Evolutionary conservation across 345 rosid species (phyloP).

Genomic region (Hypericum androsaemum): DNA sequence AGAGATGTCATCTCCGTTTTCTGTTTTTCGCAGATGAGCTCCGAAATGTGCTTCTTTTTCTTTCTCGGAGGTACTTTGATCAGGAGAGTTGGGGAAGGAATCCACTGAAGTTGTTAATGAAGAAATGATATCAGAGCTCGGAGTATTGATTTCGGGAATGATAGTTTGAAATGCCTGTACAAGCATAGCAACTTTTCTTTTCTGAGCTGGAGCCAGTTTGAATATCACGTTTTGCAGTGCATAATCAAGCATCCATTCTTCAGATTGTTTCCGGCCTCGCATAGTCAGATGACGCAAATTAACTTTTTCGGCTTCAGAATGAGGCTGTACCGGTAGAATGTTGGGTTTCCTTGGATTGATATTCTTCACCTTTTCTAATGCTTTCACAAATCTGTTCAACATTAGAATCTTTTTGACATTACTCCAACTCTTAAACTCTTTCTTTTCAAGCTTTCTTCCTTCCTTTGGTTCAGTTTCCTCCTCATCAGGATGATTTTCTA

Average conservation of each 20-base stretch:
- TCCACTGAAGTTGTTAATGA: conserved; percentile 25
- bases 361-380: conserved; percentile 54
- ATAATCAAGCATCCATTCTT: conserved; percentile 11
- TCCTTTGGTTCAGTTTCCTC: conserved; percentile 24
- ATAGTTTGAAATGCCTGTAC: conserved; percentile 8
- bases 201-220: conserved; percentile 8
- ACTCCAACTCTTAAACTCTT: conserved; percentile 65
- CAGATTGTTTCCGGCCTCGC: neutral
- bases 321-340: conserved; percentile 32
- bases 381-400: conserved; percentile 68
- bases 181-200: conserved; percentile 7
- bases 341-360: conserved; percentile 37
- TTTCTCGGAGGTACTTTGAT: conserved; percentile 15
- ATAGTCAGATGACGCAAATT: conserved; percentile 1
- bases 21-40: conserved; percentile 10
- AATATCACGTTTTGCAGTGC: conserved; percentile 5
- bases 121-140: conserved; percentile 22
- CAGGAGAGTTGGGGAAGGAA: conserved; percentile 16
- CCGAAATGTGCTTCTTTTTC: conserved; percentile 13
- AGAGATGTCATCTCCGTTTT: conserved; percentile 8
- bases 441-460: conserved; percentile 24
- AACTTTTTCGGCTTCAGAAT: conserved; percentile 6
- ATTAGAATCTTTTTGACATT: conserved; percentile 62
- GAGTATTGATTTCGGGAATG: conserved; percentile 24
- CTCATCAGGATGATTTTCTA: conserved; percentile 10